Percentiles rank a stretch among this genome's conserved stretches.
These are phyloP conservation scores for Trichophyton simii DNA, from an alignment of 2,329 filamentous ascomycete genomes.

Conservation along the genomic window DNA sequence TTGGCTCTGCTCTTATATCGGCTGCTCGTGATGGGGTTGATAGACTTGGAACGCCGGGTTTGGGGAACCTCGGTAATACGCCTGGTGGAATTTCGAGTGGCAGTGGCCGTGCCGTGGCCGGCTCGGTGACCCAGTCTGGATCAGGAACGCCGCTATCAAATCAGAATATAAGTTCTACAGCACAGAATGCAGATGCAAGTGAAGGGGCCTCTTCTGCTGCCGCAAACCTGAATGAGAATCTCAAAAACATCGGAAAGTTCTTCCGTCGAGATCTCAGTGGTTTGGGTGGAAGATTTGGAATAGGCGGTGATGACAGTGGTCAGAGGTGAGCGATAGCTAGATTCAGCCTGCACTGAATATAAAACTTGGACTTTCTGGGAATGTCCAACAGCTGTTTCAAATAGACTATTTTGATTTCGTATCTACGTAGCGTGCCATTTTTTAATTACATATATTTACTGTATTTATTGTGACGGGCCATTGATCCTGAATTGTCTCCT, in stretches of 20 bases:
- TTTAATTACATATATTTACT: neutral
- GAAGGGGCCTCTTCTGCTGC: constrained; percentile 5
- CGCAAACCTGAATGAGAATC: constrained; percentile 75
- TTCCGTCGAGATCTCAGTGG: constrained; percentile 78
- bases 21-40: constrained; percentile 76
- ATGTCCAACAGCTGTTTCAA: neutral
- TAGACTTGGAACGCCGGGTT: constrained; percentile 52
- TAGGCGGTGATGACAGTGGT: constrained; percentile 34
- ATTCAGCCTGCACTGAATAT: neutral
- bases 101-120: constrained; percentile 16
- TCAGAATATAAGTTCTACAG: constrained; percentile 17
- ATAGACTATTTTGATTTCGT: neutral
- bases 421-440: neutral
- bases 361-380: neutral
- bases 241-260: constrained; percentile 94
- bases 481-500: no score
- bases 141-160: constrained; percentile 16
- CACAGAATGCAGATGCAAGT: constrained; percentile 13
- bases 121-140: constrained; percentile 14
- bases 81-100: constrained; percentile 23
- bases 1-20: constrained; percentile 80
- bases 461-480: neutral
- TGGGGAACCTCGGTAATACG: constrained; percentile 21
- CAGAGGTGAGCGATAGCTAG: neutral
- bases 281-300: constrained; percentile 59